Percentiles rank a stretch among this genome's conserved stretches.
Conservation (phyloP, 1,284 basidiomycete genomes). For the Xerocomus amazonicus region DNA sequence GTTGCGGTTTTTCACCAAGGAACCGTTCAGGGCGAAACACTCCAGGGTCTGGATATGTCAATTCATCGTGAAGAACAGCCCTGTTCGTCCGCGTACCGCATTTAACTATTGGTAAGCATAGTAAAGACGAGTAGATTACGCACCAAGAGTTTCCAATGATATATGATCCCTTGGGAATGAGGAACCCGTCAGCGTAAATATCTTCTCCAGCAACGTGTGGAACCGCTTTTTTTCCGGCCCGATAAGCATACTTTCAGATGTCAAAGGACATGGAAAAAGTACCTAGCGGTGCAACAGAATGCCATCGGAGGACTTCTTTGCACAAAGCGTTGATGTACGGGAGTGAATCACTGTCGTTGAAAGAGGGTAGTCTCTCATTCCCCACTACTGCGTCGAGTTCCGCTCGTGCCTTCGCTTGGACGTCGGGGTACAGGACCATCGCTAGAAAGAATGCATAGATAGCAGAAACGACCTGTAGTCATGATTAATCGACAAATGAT, state of each 20-base stretch:
- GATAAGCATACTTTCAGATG: conserved; percentile 18
- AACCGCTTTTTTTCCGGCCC: conserved; percentile 26
- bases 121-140: neutral
- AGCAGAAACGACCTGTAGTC: conserved; percentile 35
- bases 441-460: conserved; percentile 32
- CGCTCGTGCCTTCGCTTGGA: conserved; percentile 21
- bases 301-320: conserved; percentile 28
- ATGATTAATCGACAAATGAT: conserved; percentile 6
- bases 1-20: conserved; percentile 16
- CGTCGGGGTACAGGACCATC: conserved; percentile 24
- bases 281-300: conserved; percentile 18
- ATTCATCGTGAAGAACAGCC: conserved; percentile 14
- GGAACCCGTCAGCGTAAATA: conserved; percentile 17
- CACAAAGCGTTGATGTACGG: conserved; percentile 26
- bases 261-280: neutral
- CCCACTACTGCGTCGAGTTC: conserved; percentile 27
- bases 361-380: neutral
- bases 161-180: neutral
- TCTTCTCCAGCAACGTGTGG: conserved; percentile 33
- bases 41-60: conserved; percentile 19
- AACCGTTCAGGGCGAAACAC: conserved; percentile 27
- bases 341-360: conserved; percentile 18
- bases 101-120: neutral
- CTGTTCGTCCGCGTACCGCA: neutral
- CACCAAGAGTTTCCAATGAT: neutral